These are phyloP conservation scores for Phyllostachys edulis DNA, from an alignment of 176 grass and related monocot species.

Conservation along the genomic window DNA sequence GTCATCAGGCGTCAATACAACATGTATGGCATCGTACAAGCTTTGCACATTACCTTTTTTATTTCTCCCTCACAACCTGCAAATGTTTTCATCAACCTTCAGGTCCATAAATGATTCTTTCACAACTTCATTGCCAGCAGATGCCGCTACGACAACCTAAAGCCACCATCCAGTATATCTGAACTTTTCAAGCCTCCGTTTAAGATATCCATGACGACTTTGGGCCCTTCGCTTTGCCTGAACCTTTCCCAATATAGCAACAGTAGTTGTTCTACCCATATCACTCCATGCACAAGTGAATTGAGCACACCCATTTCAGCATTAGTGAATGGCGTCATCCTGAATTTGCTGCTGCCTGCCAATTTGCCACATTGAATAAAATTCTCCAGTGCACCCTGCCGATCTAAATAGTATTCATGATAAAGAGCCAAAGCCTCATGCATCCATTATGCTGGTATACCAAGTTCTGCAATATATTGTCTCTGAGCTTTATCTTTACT, in stretches of 20 bases:
- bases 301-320: too few relatives aligned
- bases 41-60: slow-evolving; percentile 48
- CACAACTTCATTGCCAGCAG: slow-evolving; percentile 88
- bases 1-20: slow-evolving; percentile 83
- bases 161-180: slow-evolving; percentile 65
- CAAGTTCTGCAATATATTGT: too few relatives aligned
- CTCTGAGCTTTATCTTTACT: too few relatives aligned
- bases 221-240: slow-evolving; percentile 64
- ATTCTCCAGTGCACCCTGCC: too few relatives aligned
- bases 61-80: slow-evolving; percentile 56
- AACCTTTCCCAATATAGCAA: slow-evolving; percentile 39
- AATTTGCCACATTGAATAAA: too few relatives aligned
- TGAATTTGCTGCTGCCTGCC: too few relatives aligned
- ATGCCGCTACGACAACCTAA: slow-evolving; percentile 60
- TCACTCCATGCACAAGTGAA: too few relatives aligned
- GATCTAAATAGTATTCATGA: too few relatives aligned
- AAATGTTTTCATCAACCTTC: slow-evolving; percentile 72
- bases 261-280: too few relatives aligned
- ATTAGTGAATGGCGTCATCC: too few relatives aligned
- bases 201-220: slow-evolving; percentile 69
- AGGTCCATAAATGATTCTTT: slow-evolving; percentile 87
- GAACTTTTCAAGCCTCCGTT: slow-evolving; percentile 40
- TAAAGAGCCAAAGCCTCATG: too few relatives aligned
- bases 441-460: too few relatives aligned
- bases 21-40: slow-evolving; percentile 76